phyloP scores from a whole-genome alignment of 352 stramenopile species.

The Phytophthora pluvialis region DNA sequence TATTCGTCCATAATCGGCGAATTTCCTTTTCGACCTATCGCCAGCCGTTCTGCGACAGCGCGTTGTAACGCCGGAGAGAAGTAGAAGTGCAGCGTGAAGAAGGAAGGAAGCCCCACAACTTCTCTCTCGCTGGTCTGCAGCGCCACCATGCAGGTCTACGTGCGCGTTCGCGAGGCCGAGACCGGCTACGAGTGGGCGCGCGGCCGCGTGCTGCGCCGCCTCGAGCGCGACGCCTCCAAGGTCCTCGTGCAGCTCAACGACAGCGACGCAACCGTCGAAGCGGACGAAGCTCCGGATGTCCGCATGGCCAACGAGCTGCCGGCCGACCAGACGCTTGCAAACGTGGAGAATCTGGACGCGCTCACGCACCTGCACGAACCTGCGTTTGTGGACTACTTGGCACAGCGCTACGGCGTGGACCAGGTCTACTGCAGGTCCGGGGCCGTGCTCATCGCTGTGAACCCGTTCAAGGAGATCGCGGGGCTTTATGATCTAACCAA shows the following conservation, averaged over 20 bases:
- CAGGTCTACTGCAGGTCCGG: slow-evolving; percentile 82
- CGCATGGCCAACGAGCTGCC: slow-evolving; percentile 57
- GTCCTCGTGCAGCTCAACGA: slow-evolving; percentile 56
- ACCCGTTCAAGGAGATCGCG: slow-evolving; percentile 78
- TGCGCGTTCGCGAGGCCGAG: slow-evolving; percentile 41
- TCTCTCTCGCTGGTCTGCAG: neutral
- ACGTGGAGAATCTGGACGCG: slow-evolving; percentile 74
- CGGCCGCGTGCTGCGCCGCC: slow-evolving; percentile 48
- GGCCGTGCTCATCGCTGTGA: slow-evolving; percentile 78
- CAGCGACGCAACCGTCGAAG: slow-evolving; percentile 54
- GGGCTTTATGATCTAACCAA: slow-evolving; percentile 67
- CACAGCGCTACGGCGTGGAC: slow-evolving; percentile 72
- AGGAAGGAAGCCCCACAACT: slow-evolving; percentile 9
- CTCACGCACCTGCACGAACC: slow-evolving; percentile 84
- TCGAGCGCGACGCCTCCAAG: slow-evolving; percentile 30
- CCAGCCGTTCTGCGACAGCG: slow-evolving; percentile 29
- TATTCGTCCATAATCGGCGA: slow-evolving; percentile 18
- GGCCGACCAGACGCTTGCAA: slow-evolving; percentile 43
- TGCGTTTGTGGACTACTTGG: slow-evolving; percentile 81
- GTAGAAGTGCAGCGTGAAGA: slow-evolving; percentile 25
- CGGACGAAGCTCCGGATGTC: slow-evolving; percentile 49
- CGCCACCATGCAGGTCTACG: slow-evolving; percentile 61
- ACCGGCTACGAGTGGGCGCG: slow-evolving; percentile 55
- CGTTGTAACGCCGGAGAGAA: slow-evolving; percentile 26
- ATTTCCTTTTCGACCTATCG: slow-evolving; percentile 18